Evolutionary conservation across 129 eudicot species (phyloP).

Genomic region (Logfia minima): DNA sequence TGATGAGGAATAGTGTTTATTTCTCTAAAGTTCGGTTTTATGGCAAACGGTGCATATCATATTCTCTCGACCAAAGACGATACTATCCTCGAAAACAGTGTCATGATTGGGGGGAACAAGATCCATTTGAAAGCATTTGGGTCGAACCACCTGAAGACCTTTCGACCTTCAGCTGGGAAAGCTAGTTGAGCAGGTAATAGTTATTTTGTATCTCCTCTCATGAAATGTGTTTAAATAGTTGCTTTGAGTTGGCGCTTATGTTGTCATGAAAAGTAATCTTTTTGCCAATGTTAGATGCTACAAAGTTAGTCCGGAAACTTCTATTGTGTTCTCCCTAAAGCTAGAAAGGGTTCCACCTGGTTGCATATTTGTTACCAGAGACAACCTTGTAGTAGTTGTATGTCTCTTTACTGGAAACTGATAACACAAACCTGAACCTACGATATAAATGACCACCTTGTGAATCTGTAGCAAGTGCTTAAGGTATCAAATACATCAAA

Average conservation of each 20-base stretch:
- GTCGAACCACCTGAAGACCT: constrained; percentile 80
- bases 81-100: constrained; percentile 83
- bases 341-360: background rate
- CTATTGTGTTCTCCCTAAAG: background rate
- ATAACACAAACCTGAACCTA: background rate
- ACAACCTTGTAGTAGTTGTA: background rate
- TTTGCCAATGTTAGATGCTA: background rate
- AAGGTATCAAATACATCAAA: constrained; percentile 2
- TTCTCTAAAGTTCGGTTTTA: constrained; percentile 82
- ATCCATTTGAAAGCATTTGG: constrained; percentile 90
- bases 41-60: constrained; percentile 77
- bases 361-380: background rate
- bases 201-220: constrained; percentile 1
- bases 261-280: background rate
- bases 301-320: background rate
- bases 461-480: background rate
- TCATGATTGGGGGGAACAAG: constrained; percentile 94
- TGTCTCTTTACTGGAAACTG: background rate
- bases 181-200: constrained; percentile 39
- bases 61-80: constrained; percentile 63
- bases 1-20: constrained; percentile 79
- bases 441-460: background rate
- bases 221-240: constrained; percentile 6
- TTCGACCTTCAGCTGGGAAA: constrained; percentile 46
- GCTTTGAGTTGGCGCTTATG: no score